phyloP scores from a whole-genome alignment of 257 asterid genomes.

The Fraxinus americana region DNA sequence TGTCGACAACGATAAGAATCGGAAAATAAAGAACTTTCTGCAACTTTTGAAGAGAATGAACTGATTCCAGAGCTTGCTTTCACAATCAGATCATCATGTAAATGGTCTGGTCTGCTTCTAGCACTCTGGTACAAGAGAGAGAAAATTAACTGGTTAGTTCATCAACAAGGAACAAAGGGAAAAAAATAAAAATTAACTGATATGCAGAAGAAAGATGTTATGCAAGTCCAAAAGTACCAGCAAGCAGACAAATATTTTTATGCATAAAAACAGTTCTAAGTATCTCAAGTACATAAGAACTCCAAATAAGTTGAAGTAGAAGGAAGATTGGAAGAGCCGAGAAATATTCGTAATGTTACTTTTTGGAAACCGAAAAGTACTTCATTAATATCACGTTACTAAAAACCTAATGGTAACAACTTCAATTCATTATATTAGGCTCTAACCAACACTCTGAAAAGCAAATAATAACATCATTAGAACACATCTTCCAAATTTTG shows the following conservation, averaged over 20 bases:
- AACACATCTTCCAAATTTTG: background rate
- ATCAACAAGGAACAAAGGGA: background rate
- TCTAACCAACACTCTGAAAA: background rate
- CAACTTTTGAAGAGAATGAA: slow-evolving; percentile 41
- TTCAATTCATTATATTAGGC: background rate
- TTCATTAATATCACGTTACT: background rate
- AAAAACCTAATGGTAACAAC: background rate
- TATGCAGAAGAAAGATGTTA: background rate
- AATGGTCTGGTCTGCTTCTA: slow-evolving; percentile 46
- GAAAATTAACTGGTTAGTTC: background rate
- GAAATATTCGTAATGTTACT: background rate
- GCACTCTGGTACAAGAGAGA: slow-evolving; percentile 41
- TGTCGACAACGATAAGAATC: slow-evolving; percentile 74
- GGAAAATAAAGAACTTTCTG: slow-evolving; percentile 51
- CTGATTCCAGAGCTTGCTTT: slow-evolving; percentile 37
- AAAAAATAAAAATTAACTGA: background rate
- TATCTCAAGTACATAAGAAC: background rate
- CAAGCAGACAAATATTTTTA: background rate
- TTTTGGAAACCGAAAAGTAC: background rate
- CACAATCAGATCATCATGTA: slow-evolving; percentile 40
- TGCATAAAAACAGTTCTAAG: background rate
- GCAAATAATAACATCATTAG: background rate
- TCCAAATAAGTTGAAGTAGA: background rate
- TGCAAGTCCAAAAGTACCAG: background rate
- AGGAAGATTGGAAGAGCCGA: background rate